Percentiles rank a stretch among this genome's conserved stretches.
Evolutionary conservation across 306 rosid genomes (phyloP).

Genomic region (Arachis stenosperma): DNA sequence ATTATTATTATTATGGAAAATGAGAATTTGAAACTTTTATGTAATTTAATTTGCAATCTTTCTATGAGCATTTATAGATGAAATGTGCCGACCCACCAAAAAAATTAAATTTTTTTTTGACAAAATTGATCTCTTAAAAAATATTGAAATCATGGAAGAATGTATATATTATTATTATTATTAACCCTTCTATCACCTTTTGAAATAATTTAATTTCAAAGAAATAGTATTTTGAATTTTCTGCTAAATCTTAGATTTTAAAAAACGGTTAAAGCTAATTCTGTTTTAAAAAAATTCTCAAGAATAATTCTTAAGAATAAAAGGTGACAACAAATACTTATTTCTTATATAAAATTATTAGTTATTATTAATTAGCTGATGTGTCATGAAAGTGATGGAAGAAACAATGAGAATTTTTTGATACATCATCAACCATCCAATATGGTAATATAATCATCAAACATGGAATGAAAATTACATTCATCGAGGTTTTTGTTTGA

Average conservation of each 20-base stretch:
- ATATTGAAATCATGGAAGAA: background rate
- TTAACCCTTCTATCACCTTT: no score
- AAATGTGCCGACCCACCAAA: background rate
- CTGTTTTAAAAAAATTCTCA: no score
- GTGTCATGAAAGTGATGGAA: constrained; percentile 28
- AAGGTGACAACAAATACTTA: no score
- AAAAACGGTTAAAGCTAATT: no score
- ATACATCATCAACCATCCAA: constrained; percentile 21
- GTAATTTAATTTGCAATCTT: background rate
- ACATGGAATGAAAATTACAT: constrained; percentile 5
- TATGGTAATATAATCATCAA: constrained; percentile 34
- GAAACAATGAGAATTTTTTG: background rate
- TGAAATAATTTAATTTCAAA: no score
- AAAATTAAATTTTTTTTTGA: background rate
- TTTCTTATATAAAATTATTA: no score
- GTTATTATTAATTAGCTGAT: no score
- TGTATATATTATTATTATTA: no score
- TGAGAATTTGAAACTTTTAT: background rate
- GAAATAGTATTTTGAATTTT: no score
- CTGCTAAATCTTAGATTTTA: no score
- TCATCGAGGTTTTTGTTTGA: constrained; percentile 19
- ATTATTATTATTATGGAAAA: background rate
- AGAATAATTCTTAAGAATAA: no score
- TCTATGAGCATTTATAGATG: background rate
- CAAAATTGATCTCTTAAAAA: background rate